Evolutionary conservation across 1,284 basidiomycete species (phyloP).

Genomic region (Fistulinella cinereoalba): DNA sequence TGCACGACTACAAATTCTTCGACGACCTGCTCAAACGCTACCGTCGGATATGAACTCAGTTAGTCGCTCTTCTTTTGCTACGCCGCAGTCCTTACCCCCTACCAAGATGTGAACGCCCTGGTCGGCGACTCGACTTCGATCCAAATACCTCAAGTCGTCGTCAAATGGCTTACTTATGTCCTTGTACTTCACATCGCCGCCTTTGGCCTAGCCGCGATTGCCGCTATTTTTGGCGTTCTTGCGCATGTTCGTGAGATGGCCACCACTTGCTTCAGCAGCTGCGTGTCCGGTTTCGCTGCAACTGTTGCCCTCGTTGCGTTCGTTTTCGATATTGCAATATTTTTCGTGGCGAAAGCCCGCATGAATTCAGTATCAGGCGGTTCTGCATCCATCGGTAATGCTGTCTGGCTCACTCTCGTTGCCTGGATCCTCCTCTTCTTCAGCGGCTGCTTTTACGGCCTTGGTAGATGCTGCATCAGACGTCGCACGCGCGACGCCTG

Average conservation of each 20-base stretch:
- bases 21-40: slow-evolving; percentile 72
- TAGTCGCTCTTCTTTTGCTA: slow-evolving; percentile 29
- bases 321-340: slow-evolving; percentile 83
- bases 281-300: slow-evolving; percentile 76
- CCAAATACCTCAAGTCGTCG: slow-evolving; percentile 72
- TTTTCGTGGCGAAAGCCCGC: slow-evolving; percentile 78
- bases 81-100: slow-evolving; percentile 11
- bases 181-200: slow-evolving; percentile 87
- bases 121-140: slow-evolving; percentile 62
- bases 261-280: slow-evolving; percentile 82
- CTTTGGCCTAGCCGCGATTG: slow-evolving; percentile 65
- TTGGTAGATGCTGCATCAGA: slow-evolving; percentile 77
- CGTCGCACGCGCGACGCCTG: slow-evolving; percentile 47
- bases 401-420: slow-evolving; percentile 82
- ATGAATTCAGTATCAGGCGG: slow-evolving; percentile 70
- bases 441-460: slow-evolving; percentile 78
- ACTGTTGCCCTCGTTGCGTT: slow-evolving; percentile 74
- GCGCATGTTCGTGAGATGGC: slow-evolving; percentile 84
- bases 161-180: slow-evolving; percentile 89
- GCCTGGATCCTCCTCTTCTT: slow-evolving; percentile 83
- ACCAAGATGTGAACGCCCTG: slow-evolving; percentile 73
- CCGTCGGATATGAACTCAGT: slow-evolving; percentile 84
- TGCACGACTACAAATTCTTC: slow-evolving; percentile 58
- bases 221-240: slow-evolving; percentile 75
- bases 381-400: slow-evolving; percentile 71